These are phyloP conservation scores for Venturia asperata DNA, from an alignment of 2,329 filamentous ascomycete genomes.

Conservation along the genomic window DNA sequence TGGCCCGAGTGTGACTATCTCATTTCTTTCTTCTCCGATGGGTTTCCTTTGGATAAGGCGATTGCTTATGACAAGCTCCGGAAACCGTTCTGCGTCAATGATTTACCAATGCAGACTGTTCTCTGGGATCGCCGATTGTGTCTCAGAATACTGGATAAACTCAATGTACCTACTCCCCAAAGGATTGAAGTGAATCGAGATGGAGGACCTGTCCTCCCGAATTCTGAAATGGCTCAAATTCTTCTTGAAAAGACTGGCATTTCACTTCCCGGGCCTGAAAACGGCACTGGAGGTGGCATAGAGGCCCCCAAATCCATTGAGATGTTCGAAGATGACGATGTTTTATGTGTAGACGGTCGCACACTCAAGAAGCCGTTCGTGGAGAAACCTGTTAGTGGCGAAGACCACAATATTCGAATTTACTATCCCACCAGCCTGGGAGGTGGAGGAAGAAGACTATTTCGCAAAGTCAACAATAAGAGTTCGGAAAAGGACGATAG, in stretches of 20 bases:
- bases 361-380: conserved; percentile 88
- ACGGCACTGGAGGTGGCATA: conserved; percentile 56
- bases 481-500: conserved; percentile 87
- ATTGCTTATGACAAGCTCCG: conserved; percentile 90
- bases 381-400: conserved; percentile 95
- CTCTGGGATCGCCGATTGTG: conserved; percentile 93
- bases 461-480: conserved; percentile 97
- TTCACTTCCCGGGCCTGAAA: conserved; percentile 60
- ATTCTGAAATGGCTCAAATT: conserved; percentile 70
- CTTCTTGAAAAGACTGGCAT: conserved; percentile 77
- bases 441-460: conserved; percentile 83
- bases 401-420: conserved; percentile 98
- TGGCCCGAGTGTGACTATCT: conserved; percentile 96
- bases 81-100: conserved; percentile 96
- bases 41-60: conserved; percentile 93
- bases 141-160: conserved; percentile 76
- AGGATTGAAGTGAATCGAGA: conserved; percentile 88
- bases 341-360: conserved; percentile 77
- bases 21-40: conserved; percentile 97
- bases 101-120: conserved; percentile 93
- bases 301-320: conserved; percentile 61
- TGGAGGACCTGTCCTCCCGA: conserved; percentile 74
- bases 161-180: conserved; percentile 81
- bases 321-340: conserved; percentile 83
- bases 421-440: conserved; percentile 86